phyloP scores from a whole-genome alignment of 306 rosid species.

The Sicyos baderoa region DNA sequence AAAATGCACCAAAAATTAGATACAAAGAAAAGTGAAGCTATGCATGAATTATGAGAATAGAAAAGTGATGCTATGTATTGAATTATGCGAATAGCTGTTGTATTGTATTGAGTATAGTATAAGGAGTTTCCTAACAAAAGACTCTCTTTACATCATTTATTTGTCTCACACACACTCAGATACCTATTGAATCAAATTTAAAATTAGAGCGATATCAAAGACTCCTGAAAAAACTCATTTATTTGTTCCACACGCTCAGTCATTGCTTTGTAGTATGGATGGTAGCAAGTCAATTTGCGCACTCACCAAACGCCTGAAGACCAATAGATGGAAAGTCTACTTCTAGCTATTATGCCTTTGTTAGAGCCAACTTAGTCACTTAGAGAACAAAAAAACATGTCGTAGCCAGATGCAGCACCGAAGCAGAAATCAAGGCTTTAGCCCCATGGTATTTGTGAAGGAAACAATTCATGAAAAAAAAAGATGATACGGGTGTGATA shows the following conservation, averaged over 20 bases:
- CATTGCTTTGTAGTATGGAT: neutral
- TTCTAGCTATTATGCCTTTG: neutral
- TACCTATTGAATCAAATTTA: too few species aligned
- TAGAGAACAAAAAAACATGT: neutral
- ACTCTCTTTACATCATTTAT: too few species aligned
- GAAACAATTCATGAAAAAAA: too few species aligned
- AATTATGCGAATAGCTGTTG: too few species aligned
- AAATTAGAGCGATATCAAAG: neutral
- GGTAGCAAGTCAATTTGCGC: neutral
- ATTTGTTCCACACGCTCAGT: neutral
- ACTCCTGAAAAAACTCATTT: neutral
- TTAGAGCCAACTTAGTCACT: neutral
- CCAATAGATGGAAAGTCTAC: too few species aligned
- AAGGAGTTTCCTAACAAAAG: too few species aligned
- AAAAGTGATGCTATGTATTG: neutral
- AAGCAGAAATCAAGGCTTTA: too few species aligned
- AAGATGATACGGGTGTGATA: too few species aligned
- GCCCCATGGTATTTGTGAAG: too few species aligned
- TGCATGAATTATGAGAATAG: neutral
- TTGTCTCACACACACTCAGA: too few species aligned
- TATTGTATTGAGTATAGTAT: too few species aligned
- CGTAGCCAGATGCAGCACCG: too few species aligned
- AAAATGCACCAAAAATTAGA: neutral
- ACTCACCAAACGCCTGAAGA: neutral
- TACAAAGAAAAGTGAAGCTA: constrained; percentile 3